Evolutionary conservation across 2,329 filamentous ascomycete species (phyloP).

Genomic region (Periconia macrospinosa): DNA sequence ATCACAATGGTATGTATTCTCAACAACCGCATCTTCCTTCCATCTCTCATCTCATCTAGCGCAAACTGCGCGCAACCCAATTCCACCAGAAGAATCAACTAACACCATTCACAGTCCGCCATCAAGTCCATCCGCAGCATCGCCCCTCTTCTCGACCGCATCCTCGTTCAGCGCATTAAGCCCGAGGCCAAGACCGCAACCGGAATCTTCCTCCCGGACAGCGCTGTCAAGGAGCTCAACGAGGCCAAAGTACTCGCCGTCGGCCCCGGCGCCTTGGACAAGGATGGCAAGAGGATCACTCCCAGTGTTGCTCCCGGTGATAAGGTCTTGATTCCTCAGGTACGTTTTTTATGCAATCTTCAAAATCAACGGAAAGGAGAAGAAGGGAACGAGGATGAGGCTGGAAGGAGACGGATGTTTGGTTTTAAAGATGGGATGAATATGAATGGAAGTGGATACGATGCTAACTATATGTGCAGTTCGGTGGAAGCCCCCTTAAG

Average conservation of each 20-base stretch:
- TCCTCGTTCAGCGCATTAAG: slow-evolving; percentile 97
- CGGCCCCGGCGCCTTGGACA: slow-evolving; percentile 84
- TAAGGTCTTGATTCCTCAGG: slow-evolving; percentile 93
- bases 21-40: not conserved
- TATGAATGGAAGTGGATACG: not conserved
- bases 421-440: not conserved
- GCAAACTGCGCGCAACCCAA: not conserved
- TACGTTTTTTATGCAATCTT: slow-evolving; percentile 48
- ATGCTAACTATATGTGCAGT: slow-evolving; percentile 56
- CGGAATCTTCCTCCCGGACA: slow-evolving; percentile 97
- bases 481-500: slow-evolving; percentile 92
- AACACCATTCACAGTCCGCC: slow-evolving; percentile 48
- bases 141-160: slow-evolving; percentile 93
- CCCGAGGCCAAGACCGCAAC: slow-evolving; percentile 94
- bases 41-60: not conserved
- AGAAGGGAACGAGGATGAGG: not conserved
- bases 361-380: not conserved
- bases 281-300: slow-evolving; percentile 82
- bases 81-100: not conserved
- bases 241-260: slow-evolving; percentile 96
- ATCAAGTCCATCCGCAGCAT: slow-evolving; percentile 96
- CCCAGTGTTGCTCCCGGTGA: slow-evolving; percentile 85
- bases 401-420: not conserved
- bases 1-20: slow-evolving; percentile 14
- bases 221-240: slow-evolving; percentile 95